These are phyloP conservation scores for Chaetomium tenue DNA, from an alignment of 495 filamentous ascomycete species.

Conservation along the genomic window DNA sequence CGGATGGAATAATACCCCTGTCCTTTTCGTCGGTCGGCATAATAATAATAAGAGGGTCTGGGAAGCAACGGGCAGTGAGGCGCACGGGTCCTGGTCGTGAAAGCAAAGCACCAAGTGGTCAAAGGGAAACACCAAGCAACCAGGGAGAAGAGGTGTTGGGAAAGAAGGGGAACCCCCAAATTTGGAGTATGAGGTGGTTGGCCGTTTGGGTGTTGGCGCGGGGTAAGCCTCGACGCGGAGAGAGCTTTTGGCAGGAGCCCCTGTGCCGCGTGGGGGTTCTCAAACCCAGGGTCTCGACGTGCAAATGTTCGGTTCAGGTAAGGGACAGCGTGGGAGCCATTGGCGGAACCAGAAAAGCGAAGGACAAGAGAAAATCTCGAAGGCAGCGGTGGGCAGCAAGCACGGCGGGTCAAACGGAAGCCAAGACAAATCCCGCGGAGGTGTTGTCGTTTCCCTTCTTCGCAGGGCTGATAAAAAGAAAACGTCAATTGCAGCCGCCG, in stretches of 20 bases:
- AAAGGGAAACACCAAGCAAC: background rate
- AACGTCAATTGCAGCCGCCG: background rate
- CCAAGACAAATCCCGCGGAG: background rate
- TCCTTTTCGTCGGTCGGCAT: background rate
- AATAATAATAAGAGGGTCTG: no score
- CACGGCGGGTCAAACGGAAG: background rate
- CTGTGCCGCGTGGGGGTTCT: slow-evolving; percentile 23
- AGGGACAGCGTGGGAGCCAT: background rate
- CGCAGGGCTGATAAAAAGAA: background rate
- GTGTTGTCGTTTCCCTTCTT: background rate
- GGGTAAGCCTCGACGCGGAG: background rate
- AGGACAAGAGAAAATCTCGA: background rate
- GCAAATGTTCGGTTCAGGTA: background rate
- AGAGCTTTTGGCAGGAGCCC: slow-evolving; percentile 22
- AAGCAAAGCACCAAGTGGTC: no score
- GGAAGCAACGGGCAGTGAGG: background rate
- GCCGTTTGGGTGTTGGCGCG: background rate
- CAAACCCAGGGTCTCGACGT: background rate
- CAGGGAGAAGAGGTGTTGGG: background rate
- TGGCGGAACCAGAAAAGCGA: background rate
- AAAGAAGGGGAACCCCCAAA: slow-evolving; percentile 1
- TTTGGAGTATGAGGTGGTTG: background rate
- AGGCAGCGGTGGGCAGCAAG: no score
- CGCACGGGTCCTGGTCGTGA: no score
- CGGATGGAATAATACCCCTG: background rate